Evolutionary conservation across 1,284 basidiomycete genomes (phyloP).

Genomic region (Rhizopogon parksii): DNA sequence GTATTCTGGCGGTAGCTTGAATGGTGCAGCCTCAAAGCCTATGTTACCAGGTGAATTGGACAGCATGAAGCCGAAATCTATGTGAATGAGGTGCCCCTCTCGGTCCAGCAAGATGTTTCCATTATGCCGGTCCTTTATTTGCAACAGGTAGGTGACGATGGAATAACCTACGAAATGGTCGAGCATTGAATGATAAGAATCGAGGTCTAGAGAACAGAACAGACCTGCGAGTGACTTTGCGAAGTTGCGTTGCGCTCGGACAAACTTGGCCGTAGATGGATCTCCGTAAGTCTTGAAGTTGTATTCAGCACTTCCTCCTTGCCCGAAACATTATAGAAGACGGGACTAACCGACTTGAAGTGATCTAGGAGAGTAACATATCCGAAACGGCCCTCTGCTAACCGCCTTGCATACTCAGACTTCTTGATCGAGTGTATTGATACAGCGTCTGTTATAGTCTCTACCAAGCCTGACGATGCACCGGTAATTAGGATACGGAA

Average conservation of each 20-base stretch:
- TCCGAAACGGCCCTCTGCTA: slow-evolving; percentile 74
- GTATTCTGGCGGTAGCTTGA: slow-evolving; percentile 94
- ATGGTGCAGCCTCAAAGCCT: slow-evolving; percentile 97
- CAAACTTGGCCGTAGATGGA: slow-evolving; percentile 78
- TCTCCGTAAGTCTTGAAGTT: slow-evolving; percentile 77
- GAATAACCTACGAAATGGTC: slow-evolving; percentile 65
- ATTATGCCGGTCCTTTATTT: slow-evolving; percentile 99
- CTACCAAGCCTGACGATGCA: slow-evolving; percentile 86
- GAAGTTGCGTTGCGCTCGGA: slow-evolving; percentile 84
- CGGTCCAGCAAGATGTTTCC: slow-evolving; percentile 97
- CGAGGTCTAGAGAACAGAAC: slow-evolving; percentile 8
- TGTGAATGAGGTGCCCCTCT: slow-evolving; percentile 91
- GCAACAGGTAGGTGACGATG: slow-evolving; percentile 89
- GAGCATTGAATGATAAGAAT: neutral
- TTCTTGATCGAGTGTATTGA: slow-evolving; percentile 99
- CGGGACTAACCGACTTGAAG: slow-evolving; percentile 66
- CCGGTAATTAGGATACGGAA: slow-evolving; percentile 92
- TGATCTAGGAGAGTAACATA: slow-evolving; percentile 88
- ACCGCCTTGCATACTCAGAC: slow-evolving; percentile 86
- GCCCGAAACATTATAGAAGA: neutral
- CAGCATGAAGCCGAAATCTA: slow-evolving; percentile 99
- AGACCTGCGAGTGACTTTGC: slow-evolving; percentile 87
- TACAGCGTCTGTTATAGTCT: slow-evolving; percentile 94
- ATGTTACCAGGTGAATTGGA: slow-evolving; percentile 96
- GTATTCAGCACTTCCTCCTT: neutral